Base-by-base conservation (phyloP, 495 filamentous ascomycete genomes). In the Aspergillus sclerotioniger region DNA sequence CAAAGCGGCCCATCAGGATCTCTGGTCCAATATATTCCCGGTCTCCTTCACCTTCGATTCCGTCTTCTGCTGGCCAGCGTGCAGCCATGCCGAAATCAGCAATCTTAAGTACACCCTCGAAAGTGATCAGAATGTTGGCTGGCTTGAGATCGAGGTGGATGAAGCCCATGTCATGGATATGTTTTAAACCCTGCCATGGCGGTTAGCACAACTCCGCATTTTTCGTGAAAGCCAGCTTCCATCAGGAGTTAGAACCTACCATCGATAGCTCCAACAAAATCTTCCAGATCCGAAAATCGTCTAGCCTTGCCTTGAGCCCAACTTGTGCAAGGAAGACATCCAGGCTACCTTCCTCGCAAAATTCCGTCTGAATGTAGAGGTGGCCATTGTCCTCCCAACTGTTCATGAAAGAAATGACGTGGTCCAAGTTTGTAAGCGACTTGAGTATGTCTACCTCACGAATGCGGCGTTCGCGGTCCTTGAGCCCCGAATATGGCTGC, bases 281-380 rank as follows among this genome's bases (percentile, higher is more conserved):
- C 72, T 98, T 98, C 94, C 94, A 98, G 64, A 98, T 95, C 25
- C 94, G 81, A 70, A 98, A 98, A 68, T 98, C 94, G 76, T 98
- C 94, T 54, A 98, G 72, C 62, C 93, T 84, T 48, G 90, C 91
- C 67, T 88, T 90, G 51, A 85, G 76, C 6, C 94, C 94, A 58
- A 89, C 85, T 52, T 87, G 80, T 9, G 82, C 76, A 10, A 98
- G 81, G 68, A 97, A 97, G 1, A 84, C 72, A 67, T 94, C 89
- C 48, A 98, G 73, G 58, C 89, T 95, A 8, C 94, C 94, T 66
- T 95, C 90, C 65, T 95, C 90, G 67, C 93, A 98, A 66, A 83
- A 98, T 61, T 98, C 95, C 0, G 93, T 98, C 74, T 96, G 92
- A 58, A 98, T 98, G 71, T 96, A 98, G 5, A 98, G 84, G 60